These are phyloP conservation scores for Aspergillus niger DNA, from an alignment of 2,329 filamentous ascomycete genomes.

Conservation along the genomic window DNA sequence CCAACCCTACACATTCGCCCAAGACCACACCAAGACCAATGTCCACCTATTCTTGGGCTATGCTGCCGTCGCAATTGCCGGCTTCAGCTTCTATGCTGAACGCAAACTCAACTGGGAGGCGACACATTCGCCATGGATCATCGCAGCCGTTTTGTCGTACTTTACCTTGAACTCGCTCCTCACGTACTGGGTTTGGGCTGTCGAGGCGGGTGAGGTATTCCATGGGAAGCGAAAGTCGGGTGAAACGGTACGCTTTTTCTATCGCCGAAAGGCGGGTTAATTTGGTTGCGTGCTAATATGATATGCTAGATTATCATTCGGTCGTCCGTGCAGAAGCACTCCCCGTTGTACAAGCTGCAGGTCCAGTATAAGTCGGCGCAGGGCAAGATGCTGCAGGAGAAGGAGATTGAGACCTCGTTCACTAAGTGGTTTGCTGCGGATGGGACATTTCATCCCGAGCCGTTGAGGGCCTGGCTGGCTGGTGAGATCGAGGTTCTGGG, in stretches of 20 bases:
- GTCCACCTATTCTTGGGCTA: constrained; percentile 84
- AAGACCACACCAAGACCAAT: constrained; percentile 78
- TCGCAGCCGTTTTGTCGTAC: constrained; percentile 77
- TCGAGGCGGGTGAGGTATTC: constrained; percentile 83
- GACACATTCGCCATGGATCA: constrained; percentile 75
- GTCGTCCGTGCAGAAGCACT: constrained; percentile 74
- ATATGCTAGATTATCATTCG: constrained; percentile 67
- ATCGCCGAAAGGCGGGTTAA: background rate
- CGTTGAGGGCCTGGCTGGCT: constrained; percentile 64
- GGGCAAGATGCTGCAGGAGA: constrained; percentile 45
- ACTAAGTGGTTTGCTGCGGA: constrained; percentile 62
- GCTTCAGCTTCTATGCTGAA: constrained; percentile 85
- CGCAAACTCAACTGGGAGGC: constrained; percentile 86
- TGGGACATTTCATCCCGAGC: constrained; percentile 61
- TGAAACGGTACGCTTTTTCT: constrained; percentile 53
- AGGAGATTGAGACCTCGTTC: constrained; percentile 58
- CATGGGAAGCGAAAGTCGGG: constrained; percentile 70
- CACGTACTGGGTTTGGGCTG: constrained; percentile 79
- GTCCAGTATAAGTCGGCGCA: constrained; percentile 52
- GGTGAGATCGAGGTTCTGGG: constrained; percentile 58
- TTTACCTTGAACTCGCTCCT: constrained; percentile 74
- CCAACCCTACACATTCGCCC: constrained; percentile 64
- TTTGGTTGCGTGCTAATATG: background rate
- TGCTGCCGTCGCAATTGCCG: constrained; percentile 75
- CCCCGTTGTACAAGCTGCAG: constrained; percentile 76